Evolutionary conservation across 768 basidiomycete species (phyloP), one percentile per base, ranked within the genome.

Genomic region (Tricholomella constricta): DNA sequence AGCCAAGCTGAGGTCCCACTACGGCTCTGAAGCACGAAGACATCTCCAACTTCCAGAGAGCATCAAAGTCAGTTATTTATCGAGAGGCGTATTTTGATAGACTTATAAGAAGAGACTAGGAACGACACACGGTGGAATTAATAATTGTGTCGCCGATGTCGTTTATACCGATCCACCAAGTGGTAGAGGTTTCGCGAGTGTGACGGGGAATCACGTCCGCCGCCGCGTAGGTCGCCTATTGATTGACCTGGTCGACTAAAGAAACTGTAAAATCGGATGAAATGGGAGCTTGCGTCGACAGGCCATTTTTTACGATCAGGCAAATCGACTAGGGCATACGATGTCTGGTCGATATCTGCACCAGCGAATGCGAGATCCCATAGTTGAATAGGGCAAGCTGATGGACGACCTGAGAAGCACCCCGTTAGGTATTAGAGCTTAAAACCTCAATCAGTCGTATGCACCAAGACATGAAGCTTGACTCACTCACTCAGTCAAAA

Each of bases 161-260:
- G 65, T 81, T 83, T 48, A 81, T 82, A 8, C 82, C 81, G 51
- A 81, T 82, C 79, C 79, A 83, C 81, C 81, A 83, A 4, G 73
- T 69, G 4, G 78, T 75, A 26, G 82, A 62, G 2, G 80, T 81
- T 50, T 77, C 62, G 11, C 57, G 66, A 2, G 61, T 47, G 3
- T 75, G 76, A 56, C 78, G 78, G 2, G 80, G 77, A 7, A 82
- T 63, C 19, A 78, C 66, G 25, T 70, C n/a, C n/a, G n/a, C 61
- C 6, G 78, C 70, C 0, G 75, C 80, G 57, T 73, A 80, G 3
- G 62, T 56, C 11, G 62, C 63, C 77, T 77, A 83, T 61, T 82
- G 80, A 29, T 71, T 70, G 6, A 82, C 80, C 56, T 81, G 75
- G 42, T 77, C 72, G 8, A 78, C 74, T 1, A 83, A 69, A 8